A percentile compares a stretch with the other conserved stretches of the same genome.
Conservation (phyloP, 1,284 basidiomycete genomes). For the Malassezia dermatis region DNA sequence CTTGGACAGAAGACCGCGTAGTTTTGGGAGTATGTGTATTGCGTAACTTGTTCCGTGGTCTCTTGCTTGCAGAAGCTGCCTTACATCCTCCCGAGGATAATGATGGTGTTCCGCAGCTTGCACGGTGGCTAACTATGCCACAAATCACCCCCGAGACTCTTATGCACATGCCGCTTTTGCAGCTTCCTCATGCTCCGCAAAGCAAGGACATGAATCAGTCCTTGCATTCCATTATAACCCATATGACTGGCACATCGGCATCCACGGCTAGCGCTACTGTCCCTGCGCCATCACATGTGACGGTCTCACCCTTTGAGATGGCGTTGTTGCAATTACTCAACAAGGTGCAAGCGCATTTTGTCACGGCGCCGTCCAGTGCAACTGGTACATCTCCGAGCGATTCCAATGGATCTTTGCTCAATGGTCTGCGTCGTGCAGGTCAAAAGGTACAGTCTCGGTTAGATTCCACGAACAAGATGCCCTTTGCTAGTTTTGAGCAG, state of each 20-base stretch:
- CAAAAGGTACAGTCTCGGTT: not conserved
- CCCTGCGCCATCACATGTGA: not conserved
- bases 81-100: constrained; percentile 16
- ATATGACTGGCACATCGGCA: not conserved
- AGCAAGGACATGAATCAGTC: not conserved
- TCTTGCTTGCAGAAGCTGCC: constrained; percentile 32
- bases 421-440: not conserved
- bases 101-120: not conserved
- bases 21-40: constrained; percentile 39
- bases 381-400: not conserved
- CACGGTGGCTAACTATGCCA: not conserved
- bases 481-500: not conserved
- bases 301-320: not conserved
- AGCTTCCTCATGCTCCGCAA: not conserved
- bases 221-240: not conserved
- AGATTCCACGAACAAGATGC: not conserved
- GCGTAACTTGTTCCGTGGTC: constrained; percentile 42
- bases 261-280: not conserved
- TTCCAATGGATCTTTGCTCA: not conserved
- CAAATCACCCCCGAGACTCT: not conserved
- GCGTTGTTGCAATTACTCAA: not conserved
- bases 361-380: not conserved
- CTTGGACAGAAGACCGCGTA: constrained; percentile 9
- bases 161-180: constrained; percentile 1
- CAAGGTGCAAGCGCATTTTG: not conserved